Percentiles rank a stretch among this genome's conserved stretches.
Conservation (phyloP, 2,329 filamentous ascomycete genomes). For the Raffaelea albimanens region DNA sequence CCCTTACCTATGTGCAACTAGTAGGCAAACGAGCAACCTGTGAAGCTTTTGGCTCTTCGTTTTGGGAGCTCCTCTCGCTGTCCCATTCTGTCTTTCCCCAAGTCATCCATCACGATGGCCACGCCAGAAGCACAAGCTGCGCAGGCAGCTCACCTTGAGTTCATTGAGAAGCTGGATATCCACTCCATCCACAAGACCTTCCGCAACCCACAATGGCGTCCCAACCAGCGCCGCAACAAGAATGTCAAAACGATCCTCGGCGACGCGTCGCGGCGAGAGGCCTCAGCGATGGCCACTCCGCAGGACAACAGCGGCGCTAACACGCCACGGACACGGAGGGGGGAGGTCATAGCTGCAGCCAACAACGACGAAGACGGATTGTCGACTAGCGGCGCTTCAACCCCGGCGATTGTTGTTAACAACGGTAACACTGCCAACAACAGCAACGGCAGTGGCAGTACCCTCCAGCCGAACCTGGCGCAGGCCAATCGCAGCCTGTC, state of each 20-base stretch:
- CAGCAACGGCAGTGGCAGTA: conserved; percentile 12
- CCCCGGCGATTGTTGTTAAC: conserved; percentile 49
- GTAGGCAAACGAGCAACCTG: too few relatives aligned
- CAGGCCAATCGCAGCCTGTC: conserved; percentile 81
- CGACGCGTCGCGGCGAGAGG: conserved; percentile 79
- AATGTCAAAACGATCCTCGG: conserved; percentile 95
- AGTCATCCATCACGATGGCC: conserved; percentile 16
- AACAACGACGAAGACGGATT: conserved; percentile 34
- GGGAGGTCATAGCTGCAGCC: conserved; percentile 15
- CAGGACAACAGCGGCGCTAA: conserved; percentile 66
- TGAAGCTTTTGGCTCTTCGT: too few relatives aligned
- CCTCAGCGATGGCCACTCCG: conserved; percentile 72
- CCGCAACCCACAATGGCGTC: conserved; percentile 83
- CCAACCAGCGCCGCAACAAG: conserved; percentile 93
- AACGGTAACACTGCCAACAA: conserved; percentile 25
- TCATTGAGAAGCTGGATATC: conserved; percentile 89
- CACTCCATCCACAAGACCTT: conserved; percentile 79
- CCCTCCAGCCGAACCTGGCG: conserved; percentile 61
- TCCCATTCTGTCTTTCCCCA: too few relatives aligned
- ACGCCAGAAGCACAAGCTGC: conserved; percentile 63
- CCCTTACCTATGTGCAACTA: too few relatives aligned
- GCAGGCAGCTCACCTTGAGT: conserved; percentile 71
- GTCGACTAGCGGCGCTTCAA: conserved; percentile 49
- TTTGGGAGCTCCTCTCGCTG: too few relatives aligned
- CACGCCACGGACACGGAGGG: conserved; percentile 44